Conservation (phyloP, 768 basidiomycete species). For the Tylopilus plumbeoviolaceoides region DNA sequence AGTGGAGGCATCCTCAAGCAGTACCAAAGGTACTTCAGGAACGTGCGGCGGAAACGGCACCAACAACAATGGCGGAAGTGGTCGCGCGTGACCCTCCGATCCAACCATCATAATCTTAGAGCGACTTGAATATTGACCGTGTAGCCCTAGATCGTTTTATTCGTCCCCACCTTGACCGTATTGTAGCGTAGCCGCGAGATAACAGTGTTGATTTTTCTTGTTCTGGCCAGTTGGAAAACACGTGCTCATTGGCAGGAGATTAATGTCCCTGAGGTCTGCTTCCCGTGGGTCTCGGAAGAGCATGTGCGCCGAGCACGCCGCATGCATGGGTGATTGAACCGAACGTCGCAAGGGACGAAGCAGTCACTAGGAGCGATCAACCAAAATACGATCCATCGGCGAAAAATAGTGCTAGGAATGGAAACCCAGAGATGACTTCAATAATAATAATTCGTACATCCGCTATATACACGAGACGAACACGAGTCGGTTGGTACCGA, state of each 20-base stretch:
- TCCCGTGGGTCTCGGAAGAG: not conserved
- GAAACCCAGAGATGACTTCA: not conserved
- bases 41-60: not conserved
- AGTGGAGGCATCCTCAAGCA: fast-evolving
- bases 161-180: not conserved
- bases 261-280: not conserved
- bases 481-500: not conserved
- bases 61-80: not conserved
- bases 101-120: too few relatives aligned
- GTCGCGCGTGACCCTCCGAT: too few relatives aligned
- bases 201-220: not conserved
- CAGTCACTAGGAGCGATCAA: too few relatives aligned
- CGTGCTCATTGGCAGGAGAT: not conserved
- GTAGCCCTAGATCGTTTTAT: slow-evolving; percentile 7
- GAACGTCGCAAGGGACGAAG: too few relatives aligned
- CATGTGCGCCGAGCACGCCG: not conserved
- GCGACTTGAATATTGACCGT: not conserved
- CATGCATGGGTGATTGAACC: not conserved
- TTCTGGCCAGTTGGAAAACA: not conserved
- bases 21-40: not conserved
- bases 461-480: not conserved
- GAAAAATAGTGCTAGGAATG: not conserved
- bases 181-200: slow-evolving; percentile 8
- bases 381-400: not conserved
- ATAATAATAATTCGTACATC: not conserved